phyloP scores from a whole-genome alignment of 2,329 filamentous ascomycete species.

The Aureobasidium pullulans region DNA sequence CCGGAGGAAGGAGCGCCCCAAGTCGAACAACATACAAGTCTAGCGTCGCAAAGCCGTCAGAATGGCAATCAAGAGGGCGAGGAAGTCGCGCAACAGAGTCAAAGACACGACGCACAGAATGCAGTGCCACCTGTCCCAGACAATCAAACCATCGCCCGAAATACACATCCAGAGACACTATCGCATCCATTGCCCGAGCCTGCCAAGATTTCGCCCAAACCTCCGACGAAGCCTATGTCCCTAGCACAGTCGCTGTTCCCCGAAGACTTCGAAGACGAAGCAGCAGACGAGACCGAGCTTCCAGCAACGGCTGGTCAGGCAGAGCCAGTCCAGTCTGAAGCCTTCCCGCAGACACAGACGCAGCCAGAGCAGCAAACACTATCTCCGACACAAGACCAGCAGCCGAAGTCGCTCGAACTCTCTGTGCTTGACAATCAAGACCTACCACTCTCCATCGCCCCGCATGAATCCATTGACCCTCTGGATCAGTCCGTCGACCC shows the following conservation, averaged over 20 bases:
- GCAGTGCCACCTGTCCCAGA: conserved; percentile 10
- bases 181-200: background rate
- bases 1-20: background rate
- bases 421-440: background rate
- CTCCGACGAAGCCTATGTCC: conserved; percentile 1
- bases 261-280: conserved; percentile 4
- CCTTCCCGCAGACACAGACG: conserved; percentile 8
- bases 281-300: background rate
- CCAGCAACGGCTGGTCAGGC: background rate
- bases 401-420: background rate
- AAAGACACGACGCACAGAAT: background rate
- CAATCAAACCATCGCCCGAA: background rate
- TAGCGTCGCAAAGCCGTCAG: background rate
- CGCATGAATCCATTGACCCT: background rate
- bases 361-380: conserved; percentile 12
- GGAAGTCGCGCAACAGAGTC: conserved; percentile 4
- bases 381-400: background rate
- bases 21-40: background rate
- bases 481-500: conserved; percentile 2
- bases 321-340: background rate
- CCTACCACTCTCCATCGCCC: background rate
- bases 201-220: background rate
- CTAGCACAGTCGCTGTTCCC: conserved; percentile 9
- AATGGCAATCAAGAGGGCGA: background rate
- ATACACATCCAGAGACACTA: background rate